Evolutionary conservation across 129 eudicot species (phyloP), one percentile per base, ranked within the genome.

Genomic region (Helichrysum umbraculigerum): DNA sequence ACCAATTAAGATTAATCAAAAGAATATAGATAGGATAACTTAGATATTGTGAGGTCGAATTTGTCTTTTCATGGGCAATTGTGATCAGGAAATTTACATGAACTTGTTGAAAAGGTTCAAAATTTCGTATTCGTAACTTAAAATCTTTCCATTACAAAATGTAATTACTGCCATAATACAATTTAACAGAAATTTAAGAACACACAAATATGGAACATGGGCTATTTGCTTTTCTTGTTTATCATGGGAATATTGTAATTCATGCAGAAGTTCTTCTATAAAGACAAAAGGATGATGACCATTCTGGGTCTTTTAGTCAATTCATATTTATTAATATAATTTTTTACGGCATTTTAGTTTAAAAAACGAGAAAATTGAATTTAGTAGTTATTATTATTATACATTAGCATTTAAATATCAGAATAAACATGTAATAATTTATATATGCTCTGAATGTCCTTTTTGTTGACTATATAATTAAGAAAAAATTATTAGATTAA

Each of bases 181-280:
- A 54, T 72, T 72, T 39, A 33, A 74, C 56, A 58, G 37, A 7
- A 6, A 63, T 30, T 57, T 68, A 65, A 37, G 68, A 66, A 72
- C 72, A 51, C 58, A 35, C 32, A 63, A 65, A 54, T 54, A 28
- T 72, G 62, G 51, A 72, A 52, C 47, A 39, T 17, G 3, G 21
- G 1, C 16, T 19, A 37, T 19, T 54, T 7, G 6, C 6, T 79
- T 8, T 42, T 39, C 56, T 35, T 66, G 33, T 72, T 12, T 25
- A 66, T 66, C 28, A 73, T 66, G 83, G 70, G 63, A 67, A 73
- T 66, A 73, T 80, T 66, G 79, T 73, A 39, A 35, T 80, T 56
- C 83, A 80, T 80, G 83, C 79, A 80, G 52, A 72, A 65, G 3
- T 66, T 62, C 32, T 66, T 62, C 32, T 63, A 80, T 80, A 68